These are phyloP conservation scores for Volvox reticuliferus DNA, from an alignment of 139 green algal genomes.

Conservation along the genomic window DNA sequence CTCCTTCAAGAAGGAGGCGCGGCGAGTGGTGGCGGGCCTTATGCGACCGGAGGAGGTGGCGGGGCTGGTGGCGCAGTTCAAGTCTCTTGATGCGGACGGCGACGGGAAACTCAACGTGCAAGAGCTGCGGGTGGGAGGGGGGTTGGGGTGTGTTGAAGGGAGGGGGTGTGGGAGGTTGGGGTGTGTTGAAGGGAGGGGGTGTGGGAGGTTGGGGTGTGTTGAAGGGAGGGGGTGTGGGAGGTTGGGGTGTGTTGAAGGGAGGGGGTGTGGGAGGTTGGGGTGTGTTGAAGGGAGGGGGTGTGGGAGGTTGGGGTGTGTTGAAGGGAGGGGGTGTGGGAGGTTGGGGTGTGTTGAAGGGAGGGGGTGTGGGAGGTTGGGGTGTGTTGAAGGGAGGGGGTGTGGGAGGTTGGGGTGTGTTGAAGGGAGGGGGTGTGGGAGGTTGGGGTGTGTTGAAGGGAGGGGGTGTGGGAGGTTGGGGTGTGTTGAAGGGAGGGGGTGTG, in stretches of 20 bases:
- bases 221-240: background rate
- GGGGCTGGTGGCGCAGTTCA: slow-evolving; percentile 64
- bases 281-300: too few species aligned
- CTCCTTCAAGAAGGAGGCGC: slow-evolving; percentile 59
- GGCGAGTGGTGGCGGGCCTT: slow-evolving; percentile 16
- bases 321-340: too few species aligned
- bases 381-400: too few species aligned
- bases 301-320: too few species aligned
- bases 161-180: background rate
- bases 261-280: too few species aligned
- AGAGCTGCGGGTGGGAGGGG: slow-evolving; percentile 19
- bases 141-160: background rate
- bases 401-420: too few species aligned
- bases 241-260: background rate
- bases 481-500: too few species aligned
- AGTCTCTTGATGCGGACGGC: slow-evolving; percentile 65
- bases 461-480: too few species aligned
- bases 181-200: background rate
- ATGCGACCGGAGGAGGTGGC: slow-evolving; percentile 76
- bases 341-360: too few species aligned
- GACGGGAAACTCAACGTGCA: slow-evolving; percentile 30
- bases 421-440: too few species aligned
- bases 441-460: too few species aligned
- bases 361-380: too few species aligned
- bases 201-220: background rate